These are phyloP conservation scores for Casuarina glauca DNA, from an alignment of 306 rosid genomes.

Conservation along the genomic window DNA sequence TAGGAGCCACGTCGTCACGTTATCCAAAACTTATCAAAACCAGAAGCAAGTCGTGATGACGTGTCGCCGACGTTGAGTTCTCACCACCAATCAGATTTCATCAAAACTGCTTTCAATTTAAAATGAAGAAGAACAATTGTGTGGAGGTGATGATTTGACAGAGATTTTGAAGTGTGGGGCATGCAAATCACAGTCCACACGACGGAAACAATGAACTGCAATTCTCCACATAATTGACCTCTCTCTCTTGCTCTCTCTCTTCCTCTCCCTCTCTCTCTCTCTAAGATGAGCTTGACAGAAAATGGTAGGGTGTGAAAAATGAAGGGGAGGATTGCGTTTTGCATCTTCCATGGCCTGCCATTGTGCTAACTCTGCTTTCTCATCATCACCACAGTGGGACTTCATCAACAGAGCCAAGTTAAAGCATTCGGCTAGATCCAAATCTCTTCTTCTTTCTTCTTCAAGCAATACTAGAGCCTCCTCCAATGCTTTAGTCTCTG, in stretches of 20 bases:
- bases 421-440: constrained; percentile 43
- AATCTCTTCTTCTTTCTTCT: constrained; percentile 51
- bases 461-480: constrained; percentile 45
- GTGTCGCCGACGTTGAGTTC: constrained; percentile 41
- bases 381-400: constrained; percentile 47
- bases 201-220: constrained; percentile 33
- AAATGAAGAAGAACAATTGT: constrained; percentile 8
- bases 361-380: constrained; percentile 53
- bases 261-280: not conserved
- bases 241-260: not conserved
- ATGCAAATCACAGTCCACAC: constrained; percentile 50
- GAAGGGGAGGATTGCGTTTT: constrained; percentile 55
- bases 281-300: constrained; percentile 14
- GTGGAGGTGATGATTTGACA: constrained; percentile 53
- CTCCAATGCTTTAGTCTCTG: constrained; percentile 73
- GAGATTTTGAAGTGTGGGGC: constrained; percentile 43
- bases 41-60: constrained; percentile 33
- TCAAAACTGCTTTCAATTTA: constrained; percentile 2
- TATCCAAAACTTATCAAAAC: constrained; percentile 64
- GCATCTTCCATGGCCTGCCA: constrained; percentile 89
- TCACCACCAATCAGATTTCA: constrained; percentile 20
- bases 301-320: constrained; percentile 60
- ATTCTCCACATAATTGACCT: constrained; percentile 31
- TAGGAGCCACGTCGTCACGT: constrained; percentile 54
- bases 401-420: constrained; percentile 29